A percentile compares a stretch with the other conserved stretches of the same genome.
Evolutionary conservation across 1,139 yeast genomes (phyloP).

Genomic region (Starmera stellimalicola): DNA sequence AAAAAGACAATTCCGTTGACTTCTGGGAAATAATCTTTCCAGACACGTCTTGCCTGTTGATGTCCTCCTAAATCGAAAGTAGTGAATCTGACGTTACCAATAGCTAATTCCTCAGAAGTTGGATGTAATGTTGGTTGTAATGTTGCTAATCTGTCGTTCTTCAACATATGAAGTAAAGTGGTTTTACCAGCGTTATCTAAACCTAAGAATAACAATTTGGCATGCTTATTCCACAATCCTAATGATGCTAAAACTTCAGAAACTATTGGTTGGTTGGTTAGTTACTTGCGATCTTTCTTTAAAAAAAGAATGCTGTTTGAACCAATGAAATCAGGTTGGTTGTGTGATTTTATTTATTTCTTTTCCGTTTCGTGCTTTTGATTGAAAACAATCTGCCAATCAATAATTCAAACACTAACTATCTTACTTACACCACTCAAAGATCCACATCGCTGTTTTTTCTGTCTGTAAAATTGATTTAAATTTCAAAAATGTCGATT

Average conservation of each 20-base stretch:
- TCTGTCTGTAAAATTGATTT: no score
- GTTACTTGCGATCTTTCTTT: constrained; percentile 3
- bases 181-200: constrained; percentile 99
- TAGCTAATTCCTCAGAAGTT: constrained; percentile 94
- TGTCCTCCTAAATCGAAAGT: constrained; percentile 99
- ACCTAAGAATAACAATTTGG: constrained; percentile 89
- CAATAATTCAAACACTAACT: no score
- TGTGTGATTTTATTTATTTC: no score
- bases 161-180: constrained; percentile 91
- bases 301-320: neutral
- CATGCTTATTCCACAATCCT: constrained; percentile 97
- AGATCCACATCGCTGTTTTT: constrained; percentile 49
- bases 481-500: no score
- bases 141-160: constrained; percentile 94
- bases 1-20: constrained; percentile 94
- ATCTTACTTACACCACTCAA: constrained; percentile 51
- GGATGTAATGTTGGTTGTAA: constrained; percentile 98
- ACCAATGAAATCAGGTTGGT: no score
- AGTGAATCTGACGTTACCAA: constrained; percentile 93
- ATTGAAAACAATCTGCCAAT: neutral
- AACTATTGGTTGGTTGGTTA: no score
- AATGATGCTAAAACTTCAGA: constrained; percentile 78
- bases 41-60: constrained; percentile 95
- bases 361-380: no score
- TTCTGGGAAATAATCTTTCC: constrained; percentile 99